phyloP scores from a whole-genome alignment of 306 rosid genomes.

The Cucumis sativus region DNA sequence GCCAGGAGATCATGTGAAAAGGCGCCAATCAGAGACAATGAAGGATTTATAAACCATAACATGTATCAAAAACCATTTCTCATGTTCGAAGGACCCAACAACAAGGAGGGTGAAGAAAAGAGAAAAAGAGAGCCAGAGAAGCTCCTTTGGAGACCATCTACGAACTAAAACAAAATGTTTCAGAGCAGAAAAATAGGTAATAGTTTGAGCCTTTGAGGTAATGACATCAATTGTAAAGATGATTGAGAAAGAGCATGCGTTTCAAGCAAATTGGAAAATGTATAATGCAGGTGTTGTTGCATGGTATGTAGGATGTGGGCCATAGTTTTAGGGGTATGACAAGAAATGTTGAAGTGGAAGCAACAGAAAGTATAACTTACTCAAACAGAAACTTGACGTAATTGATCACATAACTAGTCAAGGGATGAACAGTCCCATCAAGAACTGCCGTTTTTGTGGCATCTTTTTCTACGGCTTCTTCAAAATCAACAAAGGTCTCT shows the following conservation, averaged over 20 bases:
- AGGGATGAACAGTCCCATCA: constrained; percentile 97
- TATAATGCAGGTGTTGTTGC: neutral
- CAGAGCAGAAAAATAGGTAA: neutral
- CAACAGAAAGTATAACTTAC: constrained; percentile 38
- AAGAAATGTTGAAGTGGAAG: neutral
- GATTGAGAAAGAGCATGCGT: neutral
- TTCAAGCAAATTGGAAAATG: neutral
- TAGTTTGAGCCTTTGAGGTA: neutral
- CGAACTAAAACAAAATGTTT: neutral
- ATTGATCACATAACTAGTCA: constrained; percentile 94
- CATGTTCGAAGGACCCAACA: neutral
- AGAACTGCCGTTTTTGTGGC: constrained; percentile 85
- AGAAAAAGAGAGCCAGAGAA: neutral
- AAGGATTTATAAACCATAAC: neutral
- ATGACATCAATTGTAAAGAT: neutral
- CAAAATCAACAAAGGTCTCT: constrained; percentile 91
- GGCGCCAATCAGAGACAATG: neutral
- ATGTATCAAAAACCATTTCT: neutral
- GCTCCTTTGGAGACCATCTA: neutral
- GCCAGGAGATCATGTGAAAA: neutral
- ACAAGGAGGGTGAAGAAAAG: neutral
- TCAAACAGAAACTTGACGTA: constrained; percentile 78
- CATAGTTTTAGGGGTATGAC: neutral
- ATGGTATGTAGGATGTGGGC: neutral
- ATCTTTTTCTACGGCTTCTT: constrained; percentile 97